Evolutionary conservation across 1,284 basidiomycete species (phyloP).

Genomic region (Gomphus bonarii): DNA sequence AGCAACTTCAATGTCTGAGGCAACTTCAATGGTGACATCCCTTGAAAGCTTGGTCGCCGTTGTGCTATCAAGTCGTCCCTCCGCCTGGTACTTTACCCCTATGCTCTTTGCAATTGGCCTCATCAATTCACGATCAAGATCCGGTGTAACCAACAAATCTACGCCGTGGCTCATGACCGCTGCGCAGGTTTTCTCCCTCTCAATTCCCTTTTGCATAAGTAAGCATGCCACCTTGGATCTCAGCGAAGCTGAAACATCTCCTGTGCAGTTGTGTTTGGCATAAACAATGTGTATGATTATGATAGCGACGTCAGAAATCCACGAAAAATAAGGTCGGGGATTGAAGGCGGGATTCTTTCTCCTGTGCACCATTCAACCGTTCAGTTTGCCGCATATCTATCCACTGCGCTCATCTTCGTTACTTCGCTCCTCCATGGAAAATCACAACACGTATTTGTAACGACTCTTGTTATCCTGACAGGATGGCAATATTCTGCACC

Average conservation of each 20-base stretch:
- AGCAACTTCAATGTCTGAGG: too few species aligned
- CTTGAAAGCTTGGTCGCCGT: background rate
- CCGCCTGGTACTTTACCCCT: conserved; percentile 19
- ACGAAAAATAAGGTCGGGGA: conserved; percentile 15
- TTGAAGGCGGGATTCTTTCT: conserved; percentile 17
- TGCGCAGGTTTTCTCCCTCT: conserved; percentile 14
- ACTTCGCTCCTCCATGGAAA: conserved; percentile 7
- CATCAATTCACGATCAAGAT: conserved; percentile 17
- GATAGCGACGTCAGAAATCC: conserved; percentile 17
- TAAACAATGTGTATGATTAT: conserved; percentile 20
- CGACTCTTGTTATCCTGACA: conserved; percentile 14
- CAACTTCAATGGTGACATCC: background rate
- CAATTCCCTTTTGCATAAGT: conserved; percentile 16
- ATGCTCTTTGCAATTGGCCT: conserved; percentile 19
- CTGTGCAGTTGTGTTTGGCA: conserved; percentile 18
- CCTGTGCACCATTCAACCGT: conserved; percentile 17
- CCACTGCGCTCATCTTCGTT: conserved; percentile 14
- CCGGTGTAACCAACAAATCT: conserved; percentile 2
- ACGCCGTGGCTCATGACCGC: conserved; percentile 9
- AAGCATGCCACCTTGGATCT: background rate
- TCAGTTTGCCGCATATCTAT: conserved; percentile 14
- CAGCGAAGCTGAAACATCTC: too few species aligned
- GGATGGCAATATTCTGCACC: conserved; percentile 20
- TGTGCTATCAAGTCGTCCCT: conserved; percentile 14
- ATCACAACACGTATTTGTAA: conserved; percentile 8